These are phyloP conservation scores for Ophiosphaerella narmari DNA, from an alignment of 2,329 filamentous ascomycete genomes.

Conservation along the genomic window DNA sequence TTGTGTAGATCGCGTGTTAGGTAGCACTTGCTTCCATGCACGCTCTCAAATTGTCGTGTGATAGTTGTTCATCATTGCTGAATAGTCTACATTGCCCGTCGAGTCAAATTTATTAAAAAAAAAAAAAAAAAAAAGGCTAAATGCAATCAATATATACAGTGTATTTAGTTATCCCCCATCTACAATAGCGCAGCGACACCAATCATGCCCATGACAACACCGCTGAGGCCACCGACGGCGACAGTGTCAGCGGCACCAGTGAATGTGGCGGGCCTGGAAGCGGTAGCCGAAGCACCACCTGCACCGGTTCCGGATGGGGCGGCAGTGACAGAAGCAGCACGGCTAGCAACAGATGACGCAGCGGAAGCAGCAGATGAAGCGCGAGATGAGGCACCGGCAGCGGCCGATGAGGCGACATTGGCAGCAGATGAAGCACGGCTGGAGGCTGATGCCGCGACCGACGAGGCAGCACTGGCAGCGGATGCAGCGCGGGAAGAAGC, in stretches of 20 bases:
- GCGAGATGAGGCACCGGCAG: conserved; percentile 3
- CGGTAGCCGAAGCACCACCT: background rate
- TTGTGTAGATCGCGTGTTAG: too few relatives aligned
- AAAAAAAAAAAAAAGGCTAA: background rate
- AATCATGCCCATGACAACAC: conserved; percentile 10
- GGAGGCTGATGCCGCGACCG: background rate
- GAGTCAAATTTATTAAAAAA: background rate
- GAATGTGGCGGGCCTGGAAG: conserved; percentile 1
- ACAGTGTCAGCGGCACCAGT: conserved; percentile 10
- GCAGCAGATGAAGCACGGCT: background rate
- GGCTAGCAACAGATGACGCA: conserved; percentile 1
- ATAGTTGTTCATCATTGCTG: too few relatives aligned
- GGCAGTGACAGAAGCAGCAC: background rate
- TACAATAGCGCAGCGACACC: conserved; percentile 16
- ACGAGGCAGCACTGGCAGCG: background rate
- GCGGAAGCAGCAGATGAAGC: conserved; percentile 5
- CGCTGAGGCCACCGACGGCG: conserved; percentile 1
- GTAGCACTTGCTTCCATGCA: background rate
- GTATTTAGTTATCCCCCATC: background rate
- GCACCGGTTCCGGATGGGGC: conserved; percentile 1
- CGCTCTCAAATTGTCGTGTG: too few relatives aligned
- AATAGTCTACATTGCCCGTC: background rate
- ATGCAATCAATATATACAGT: background rate
- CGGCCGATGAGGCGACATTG: conserved; percentile 1
- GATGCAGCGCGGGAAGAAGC: background rate